Evolutionary conservation across 2,329 filamentous ascomycete species (phyloP).

Genomic region (Cladosporium halotolerans): DNA sequence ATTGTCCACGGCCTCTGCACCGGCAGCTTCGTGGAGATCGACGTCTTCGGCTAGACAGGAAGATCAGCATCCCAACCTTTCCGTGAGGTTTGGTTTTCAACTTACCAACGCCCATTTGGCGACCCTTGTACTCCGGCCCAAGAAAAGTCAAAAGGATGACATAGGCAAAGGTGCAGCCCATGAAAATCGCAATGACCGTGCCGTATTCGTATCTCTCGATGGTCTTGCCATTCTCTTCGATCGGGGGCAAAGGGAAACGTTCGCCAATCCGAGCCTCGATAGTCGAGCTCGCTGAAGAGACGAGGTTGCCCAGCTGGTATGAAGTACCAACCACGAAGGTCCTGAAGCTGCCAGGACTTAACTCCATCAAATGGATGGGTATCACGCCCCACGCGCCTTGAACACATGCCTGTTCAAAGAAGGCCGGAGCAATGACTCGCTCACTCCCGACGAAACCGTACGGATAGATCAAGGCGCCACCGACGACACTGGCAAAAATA

Average conservation of each 20-base stretch:
- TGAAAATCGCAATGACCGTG: slow-evolving; percentile 59
- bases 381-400: slow-evolving; percentile 38
- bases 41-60: neutral
- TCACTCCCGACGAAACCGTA: slow-evolving; percentile 64
- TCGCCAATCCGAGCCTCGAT: slow-evolving; percentile 40
- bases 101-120: slow-evolving; percentile 23
- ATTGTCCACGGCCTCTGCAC: slow-evolving; percentile 1
- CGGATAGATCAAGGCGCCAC: slow-evolving; percentile 74
- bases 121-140: slow-evolving; percentile 47
- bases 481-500: slow-evolving; percentile 48
- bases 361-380: slow-evolving; percentile 68
- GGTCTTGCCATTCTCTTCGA: slow-evolving; percentile 35
- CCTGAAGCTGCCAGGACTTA: slow-evolving; percentile 64
- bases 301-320: slow-evolving; percentile 74
- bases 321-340: slow-evolving; percentile 69
- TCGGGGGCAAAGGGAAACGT: slow-evolving; percentile 33
- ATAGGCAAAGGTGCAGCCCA: slow-evolving; percentile 71
- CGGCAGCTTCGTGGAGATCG: slow-evolving; percentile 3
- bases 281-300: slow-evolving; percentile 40
- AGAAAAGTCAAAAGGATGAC: slow-evolving; percentile 57
- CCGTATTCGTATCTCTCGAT: slow-evolving; percentile 39
- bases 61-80: neutral
- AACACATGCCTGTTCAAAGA: slow-evolving; percentile 60
- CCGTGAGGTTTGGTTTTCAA: neutral
- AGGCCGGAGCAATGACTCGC: slow-evolving; percentile 68